Conservation (phyloP, 441 rosid species). For the Erodium texanum region DNA sequence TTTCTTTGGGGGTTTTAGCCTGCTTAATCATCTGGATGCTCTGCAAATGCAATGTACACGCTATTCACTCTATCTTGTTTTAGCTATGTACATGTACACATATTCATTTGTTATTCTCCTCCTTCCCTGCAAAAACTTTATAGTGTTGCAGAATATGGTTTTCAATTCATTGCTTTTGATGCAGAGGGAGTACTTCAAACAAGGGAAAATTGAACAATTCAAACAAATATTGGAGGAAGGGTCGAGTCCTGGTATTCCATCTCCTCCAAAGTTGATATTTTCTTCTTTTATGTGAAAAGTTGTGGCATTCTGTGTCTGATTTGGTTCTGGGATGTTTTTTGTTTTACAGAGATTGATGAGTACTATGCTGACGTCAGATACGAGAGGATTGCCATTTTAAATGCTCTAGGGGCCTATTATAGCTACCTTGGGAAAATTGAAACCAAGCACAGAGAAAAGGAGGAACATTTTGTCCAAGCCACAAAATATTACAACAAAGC, state of each 20-base stretch:
- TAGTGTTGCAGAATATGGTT: not conserved
- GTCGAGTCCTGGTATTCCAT: constrained; percentile 70
- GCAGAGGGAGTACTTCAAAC: constrained; percentile 97
- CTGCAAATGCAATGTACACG: not conserved
- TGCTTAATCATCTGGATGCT: constrained; percentile 1
- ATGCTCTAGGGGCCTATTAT: constrained; percentile 90
- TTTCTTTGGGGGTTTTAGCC: not conserved
- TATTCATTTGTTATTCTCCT: no score
- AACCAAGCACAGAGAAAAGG: constrained; percentile 79
- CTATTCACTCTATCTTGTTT: not conserved
- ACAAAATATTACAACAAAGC: constrained; percentile 86
- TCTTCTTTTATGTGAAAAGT: not conserved
- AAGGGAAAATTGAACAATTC: constrained; percentile 83
- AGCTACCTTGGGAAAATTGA: constrained; percentile 91
- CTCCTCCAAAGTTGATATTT: not conserved
- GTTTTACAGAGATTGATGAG: constrained; percentile 77
- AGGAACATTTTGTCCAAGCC: constrained; percentile 82
- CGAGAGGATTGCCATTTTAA: constrained; percentile 92
- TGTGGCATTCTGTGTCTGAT: not conserved
- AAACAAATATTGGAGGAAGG: constrained; percentile 97
- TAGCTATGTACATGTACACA: not conserved
- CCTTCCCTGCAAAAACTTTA: not conserved
- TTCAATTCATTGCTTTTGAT: constrained; percentile 1
- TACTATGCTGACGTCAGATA: constrained; percentile 94
- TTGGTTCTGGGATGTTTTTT: not conserved